A percentile compares a stretch with the other conserved stretches of the same genome.
These are phyloP conservation scores for Purpureocillium takamizusanense DNA, from an alignment of 2,329 filamentous ascomycete species.

Conservation along the genomic window DNA sequence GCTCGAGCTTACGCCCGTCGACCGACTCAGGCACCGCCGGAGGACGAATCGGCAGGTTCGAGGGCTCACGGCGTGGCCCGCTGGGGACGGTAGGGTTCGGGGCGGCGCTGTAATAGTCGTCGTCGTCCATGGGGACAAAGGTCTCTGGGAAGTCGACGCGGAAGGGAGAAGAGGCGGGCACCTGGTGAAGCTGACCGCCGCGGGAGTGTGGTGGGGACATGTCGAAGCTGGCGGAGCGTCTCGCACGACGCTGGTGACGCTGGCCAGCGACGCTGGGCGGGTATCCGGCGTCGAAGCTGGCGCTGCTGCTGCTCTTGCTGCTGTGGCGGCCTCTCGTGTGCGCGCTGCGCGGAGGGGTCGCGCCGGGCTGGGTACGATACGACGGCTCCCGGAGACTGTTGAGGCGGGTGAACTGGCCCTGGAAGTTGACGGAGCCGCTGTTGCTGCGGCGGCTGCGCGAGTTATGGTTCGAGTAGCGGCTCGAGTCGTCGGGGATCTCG, in stretches of 20 bases:
- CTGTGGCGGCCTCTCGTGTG: conserved; percentile 50
- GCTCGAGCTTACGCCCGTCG: conserved; percentile 33
- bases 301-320: conserved; percentile 65
- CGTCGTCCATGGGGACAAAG: conserved; percentile 40
- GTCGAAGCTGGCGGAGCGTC: conserved; percentile 68
- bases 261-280: conserved; percentile 48
- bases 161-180: conserved; percentile 25
- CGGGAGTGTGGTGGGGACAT: conserved; percentile 23
- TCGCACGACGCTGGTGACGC: conserved; percentile 27
- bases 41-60: conserved; percentile 23
- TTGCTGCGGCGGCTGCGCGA: conserved; percentile 64
- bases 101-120: conserved; percentile 66
- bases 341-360: conserved; percentile 31
- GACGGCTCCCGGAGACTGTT: conserved; percentile 50
- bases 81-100: conserved; percentile 78
- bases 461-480: conserved; percentile 30
- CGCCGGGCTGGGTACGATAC: conserved; percentile 22
- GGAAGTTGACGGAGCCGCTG: conserved; percentile 69
- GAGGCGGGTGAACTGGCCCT: conserved; percentile 48
- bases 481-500: conserved; percentile 40
- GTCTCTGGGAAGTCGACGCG: conserved; percentile 37
- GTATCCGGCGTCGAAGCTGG: conserved; percentile 58
- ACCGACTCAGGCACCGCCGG: conserved; percentile 29
- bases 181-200: conserved; percentile 14
- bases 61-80: conserved; percentile 53